These are phyloP conservation scores for Trichocladium uniseriatum DNA, from an alignment of 495 filamentous ascomycete genomes.

Conservation along the genomic window DNA sequence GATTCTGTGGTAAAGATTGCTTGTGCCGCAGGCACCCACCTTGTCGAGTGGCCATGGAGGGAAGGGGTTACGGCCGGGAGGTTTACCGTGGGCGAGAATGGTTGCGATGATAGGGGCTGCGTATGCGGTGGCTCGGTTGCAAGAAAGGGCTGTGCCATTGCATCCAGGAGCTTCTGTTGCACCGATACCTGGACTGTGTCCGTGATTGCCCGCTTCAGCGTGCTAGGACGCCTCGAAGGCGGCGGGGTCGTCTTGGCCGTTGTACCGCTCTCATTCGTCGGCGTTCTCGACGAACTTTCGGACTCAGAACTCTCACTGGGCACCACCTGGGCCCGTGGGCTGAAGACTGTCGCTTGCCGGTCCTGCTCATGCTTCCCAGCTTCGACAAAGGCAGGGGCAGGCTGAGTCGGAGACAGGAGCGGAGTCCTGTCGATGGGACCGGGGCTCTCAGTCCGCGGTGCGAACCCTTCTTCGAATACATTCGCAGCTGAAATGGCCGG, in stretches of 20 bases:
- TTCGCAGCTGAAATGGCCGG: constrained; percentile 57
- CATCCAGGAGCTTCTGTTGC: constrained; percentile 80
- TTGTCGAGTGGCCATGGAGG: constrained; percentile 75
- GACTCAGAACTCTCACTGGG: constrained; percentile 25
- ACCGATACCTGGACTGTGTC: constrained; percentile 62
- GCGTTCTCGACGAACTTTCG: constrained; percentile 46
- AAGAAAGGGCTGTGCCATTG: constrained; percentile 73
- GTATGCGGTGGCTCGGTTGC: constrained; percentile 42
- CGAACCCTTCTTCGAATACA: constrained; percentile 71
- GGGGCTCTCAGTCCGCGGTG: constrained; percentile 45
- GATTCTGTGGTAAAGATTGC: constrained; percentile 94
- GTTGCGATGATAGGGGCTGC: constrained; percentile 32
- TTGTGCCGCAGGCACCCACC: constrained; percentile 85
- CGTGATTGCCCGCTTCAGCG: constrained; percentile 76
- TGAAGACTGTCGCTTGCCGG: too few relatives aligned
- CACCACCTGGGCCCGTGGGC: neutral
- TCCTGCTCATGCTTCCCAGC: too few relatives aligned
- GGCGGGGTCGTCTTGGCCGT: constrained; percentile 46
- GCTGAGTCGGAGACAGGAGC: constrained; percentile 27
- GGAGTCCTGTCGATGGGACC: constrained; percentile 34
- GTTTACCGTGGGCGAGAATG: constrained; percentile 25
- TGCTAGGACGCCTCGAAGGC: constrained; percentile 52
- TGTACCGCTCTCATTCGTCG: constrained; percentile 46
- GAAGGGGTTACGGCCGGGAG: constrained; percentile 30
- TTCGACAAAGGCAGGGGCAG: constrained; percentile 5